Evolutionary conservation across 2,329 filamentous ascomycete genomes (phyloP).

Genomic region (Diaporthe sp.): DNA sequence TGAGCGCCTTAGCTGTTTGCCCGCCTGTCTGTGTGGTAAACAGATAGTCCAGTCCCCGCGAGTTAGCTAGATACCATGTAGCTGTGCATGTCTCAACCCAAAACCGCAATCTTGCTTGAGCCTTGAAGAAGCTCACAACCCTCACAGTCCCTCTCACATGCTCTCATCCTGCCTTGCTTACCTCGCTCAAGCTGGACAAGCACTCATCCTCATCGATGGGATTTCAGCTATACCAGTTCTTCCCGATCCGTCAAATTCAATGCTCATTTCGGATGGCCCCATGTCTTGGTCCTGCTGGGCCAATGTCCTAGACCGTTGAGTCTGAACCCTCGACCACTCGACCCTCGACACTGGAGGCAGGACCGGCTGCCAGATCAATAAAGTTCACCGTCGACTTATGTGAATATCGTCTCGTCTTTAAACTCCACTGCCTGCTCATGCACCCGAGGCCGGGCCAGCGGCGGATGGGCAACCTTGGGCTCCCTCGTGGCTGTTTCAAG

Average conservation of each 20-base stretch:
- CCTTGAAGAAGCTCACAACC: background rate
- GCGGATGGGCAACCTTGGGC: background rate
- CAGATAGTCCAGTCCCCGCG: background rate
- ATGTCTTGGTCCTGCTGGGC: background rate
- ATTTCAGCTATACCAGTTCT: background rate
- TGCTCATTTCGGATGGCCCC: background rate
- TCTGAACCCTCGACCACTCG: background rate
- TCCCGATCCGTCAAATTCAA: background rate
- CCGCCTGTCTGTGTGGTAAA: background rate
- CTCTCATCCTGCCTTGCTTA: background rate
- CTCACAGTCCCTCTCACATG: background rate
- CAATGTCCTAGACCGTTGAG: background rate
- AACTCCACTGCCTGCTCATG: slow-evolving; percentile 10
- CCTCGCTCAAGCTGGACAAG: background rate
- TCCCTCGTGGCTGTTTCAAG: slow-evolving; percentile 21
- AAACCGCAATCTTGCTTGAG: too few relatives aligned
- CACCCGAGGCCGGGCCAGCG: background rate
- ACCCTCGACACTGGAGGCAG: too few relatives aligned
- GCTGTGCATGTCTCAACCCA: background rate
- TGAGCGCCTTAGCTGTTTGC: background rate
- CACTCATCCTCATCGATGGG: background rate
- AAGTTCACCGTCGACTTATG: background rate
- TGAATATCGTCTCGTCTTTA: background rate
- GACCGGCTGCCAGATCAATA: background rate
- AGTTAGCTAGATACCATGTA: too few relatives aligned